phyloP scores from a whole-genome alignment of 2,329 filamentous ascomycete genomes.

The Aspergillus jensenii region DNA sequence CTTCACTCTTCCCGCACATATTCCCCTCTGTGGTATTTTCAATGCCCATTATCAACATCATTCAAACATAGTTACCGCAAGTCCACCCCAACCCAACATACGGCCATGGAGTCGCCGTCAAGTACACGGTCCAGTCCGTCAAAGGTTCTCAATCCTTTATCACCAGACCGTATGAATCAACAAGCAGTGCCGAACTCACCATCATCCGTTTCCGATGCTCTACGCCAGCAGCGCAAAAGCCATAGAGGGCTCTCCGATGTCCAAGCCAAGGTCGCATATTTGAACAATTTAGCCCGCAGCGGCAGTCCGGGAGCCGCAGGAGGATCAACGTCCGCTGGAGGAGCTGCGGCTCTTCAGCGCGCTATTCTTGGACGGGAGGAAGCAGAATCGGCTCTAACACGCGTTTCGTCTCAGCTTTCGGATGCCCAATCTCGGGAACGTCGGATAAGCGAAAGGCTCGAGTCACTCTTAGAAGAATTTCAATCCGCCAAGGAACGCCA shows the following conservation, averaged over 20 bases:
- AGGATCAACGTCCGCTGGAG: conserved; percentile 33
- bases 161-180: conserved; percentile 52
- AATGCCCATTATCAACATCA: conserved; percentile 3
- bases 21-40: not conserved
- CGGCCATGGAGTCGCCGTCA: conserved; percentile 38
- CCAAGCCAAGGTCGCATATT: conserved; percentile 49
- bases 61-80: not conserved
- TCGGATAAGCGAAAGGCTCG: conserved; percentile 45
- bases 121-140: conserved; percentile 29
- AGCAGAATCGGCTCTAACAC: conserved; percentile 41
- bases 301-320: conserved; percentile 29
- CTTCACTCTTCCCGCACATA: conserved; percentile 9
- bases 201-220: conserved; percentile 36
- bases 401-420: conserved; percentile 36
- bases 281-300: conserved; percentile 45
- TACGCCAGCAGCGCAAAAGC: conserved; percentile 37
- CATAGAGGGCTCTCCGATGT: conserved; percentile 43
- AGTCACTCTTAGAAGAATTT: conserved; percentile 52
- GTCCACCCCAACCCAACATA: conserved; percentile 4
- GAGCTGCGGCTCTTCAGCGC: conserved; percentile 44
- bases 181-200: conserved; percentile 44
- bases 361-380: conserved; percentile 49
- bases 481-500: conserved; percentile 53
- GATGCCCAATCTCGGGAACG: conserved; percentile 46
- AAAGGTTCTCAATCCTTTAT: conserved; percentile 42